phyloP scores from a whole-genome alignment of 768 basidiomycete species.

The Lepiota brunneoincarnata region DNA sequence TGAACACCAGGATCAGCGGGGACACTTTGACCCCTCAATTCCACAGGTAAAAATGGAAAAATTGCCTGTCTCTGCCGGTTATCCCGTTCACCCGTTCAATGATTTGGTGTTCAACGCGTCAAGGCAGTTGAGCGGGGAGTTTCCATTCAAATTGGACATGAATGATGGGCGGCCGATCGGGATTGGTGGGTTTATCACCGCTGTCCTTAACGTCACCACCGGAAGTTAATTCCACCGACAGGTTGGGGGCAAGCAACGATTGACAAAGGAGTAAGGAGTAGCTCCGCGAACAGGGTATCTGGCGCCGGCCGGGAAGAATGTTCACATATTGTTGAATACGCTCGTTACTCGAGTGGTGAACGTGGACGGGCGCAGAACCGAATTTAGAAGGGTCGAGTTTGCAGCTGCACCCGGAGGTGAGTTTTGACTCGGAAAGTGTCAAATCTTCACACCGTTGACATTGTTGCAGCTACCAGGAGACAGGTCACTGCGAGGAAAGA shows the following conservation, averaged over 20 bases:
- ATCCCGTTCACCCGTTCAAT: constrained; percentile 16
- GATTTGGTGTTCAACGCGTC: neutral
- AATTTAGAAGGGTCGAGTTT: constrained; percentile 4
- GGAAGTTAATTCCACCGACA: neutral
- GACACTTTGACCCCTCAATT: constrained; percentile 27
- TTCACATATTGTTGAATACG: constrained; percentile 20
- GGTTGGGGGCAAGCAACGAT: constrained; percentile 4
- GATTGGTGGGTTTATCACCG: neutral
- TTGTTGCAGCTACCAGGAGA: neutral
- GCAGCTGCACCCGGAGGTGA: constrained; percentile 2
- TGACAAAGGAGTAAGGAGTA: constrained; percentile 9
- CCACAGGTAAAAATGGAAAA: constrained; percentile 23
- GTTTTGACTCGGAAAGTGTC: too few relatives aligned
- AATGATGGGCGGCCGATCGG: constrained; percentile 9
- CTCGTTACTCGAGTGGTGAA: constrained; percentile 13
- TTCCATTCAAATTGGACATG: constrained; percentile 7
- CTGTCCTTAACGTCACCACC: neutral
- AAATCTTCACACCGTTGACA: neutral
- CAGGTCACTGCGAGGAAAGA: constrained; percentile 41
- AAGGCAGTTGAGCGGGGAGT: neutral
- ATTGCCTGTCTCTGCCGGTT: constrained; percentile 21
- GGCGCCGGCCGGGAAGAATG: constrained; percentile 11
- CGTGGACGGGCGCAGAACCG: neutral
- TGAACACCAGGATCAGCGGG: neutral
- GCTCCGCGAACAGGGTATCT: constrained; percentile 11